phyloP scores from a whole-genome alignment of 176 grass and related monocot genomes.

The Triticum timopheevii region DNA sequence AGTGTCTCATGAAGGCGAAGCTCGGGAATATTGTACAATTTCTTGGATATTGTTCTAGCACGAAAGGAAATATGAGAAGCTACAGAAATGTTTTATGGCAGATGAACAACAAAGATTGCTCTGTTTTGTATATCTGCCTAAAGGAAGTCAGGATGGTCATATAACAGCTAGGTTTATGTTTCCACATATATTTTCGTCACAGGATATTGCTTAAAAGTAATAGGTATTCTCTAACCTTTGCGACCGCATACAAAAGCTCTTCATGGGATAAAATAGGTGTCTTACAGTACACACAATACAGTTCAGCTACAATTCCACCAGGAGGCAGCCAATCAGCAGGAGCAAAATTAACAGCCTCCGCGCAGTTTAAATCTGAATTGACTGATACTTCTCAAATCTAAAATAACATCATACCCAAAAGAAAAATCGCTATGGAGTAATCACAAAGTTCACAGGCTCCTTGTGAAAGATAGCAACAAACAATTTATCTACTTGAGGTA shows the following conservation, averaged over 20 bases:
- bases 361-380: conserved; percentile 74
- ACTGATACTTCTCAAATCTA: conserved; percentile 26
- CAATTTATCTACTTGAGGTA: no score
- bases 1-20: background rate
- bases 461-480: no score
- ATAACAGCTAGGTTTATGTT: background rate
- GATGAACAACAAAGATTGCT: background rate
- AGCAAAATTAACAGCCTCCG: conserved; percentile 94
- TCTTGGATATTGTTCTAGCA: background rate
- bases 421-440: conserved; percentile 8
- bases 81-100: background rate
- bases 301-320: conserved; percentile 67
- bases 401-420: background rate
- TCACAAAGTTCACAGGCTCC: no score
- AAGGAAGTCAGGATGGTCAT: background rate
- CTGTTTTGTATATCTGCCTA: background rate
- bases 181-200: no score
- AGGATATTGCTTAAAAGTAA: background rate
- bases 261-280: conserved; percentile 81
- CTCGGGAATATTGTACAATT: background rate
- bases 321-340: conserved; percentile 90
- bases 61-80: background rate
- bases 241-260: conserved; percentile 66
- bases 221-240: conserved; percentile 48
- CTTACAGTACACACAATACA: conserved; percentile 71